Conservation (phyloP, 2,329 filamentous ascomycete genomes). For the Purpureocillium lavendulum region DNA sequence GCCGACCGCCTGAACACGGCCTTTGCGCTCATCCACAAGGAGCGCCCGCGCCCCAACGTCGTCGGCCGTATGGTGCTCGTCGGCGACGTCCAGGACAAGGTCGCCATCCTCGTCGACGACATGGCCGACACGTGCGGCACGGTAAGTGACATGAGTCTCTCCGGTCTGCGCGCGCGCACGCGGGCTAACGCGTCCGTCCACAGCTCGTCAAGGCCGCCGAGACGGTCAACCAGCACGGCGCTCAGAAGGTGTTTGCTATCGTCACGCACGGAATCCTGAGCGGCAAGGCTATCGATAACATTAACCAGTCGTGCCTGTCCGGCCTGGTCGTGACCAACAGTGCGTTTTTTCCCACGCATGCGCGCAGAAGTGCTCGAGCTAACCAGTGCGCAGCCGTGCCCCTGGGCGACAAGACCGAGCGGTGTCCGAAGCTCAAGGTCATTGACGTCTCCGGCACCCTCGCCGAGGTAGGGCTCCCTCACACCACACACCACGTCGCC, state of each 20-base stretch:
- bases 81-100: constrained; percentile 82
- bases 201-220: constrained; percentile 71
- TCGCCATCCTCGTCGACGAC: constrained; percentile 93
- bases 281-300: constrained; percentile 77
- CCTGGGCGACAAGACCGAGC: constrained; percentile 67
- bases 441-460: constrained; percentile 86
- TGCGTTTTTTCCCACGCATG: constrained; percentile 15
- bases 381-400: constrained; percentile 24
- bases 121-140: constrained; percentile 97
- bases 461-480: constrained; percentile 39
- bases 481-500: background rate
- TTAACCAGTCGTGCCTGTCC: constrained; percentile 70
- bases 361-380: constrained; percentile 9
- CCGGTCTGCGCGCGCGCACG: no score
- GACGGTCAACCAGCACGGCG: constrained; percentile 79
- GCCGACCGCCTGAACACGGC: constrained; percentile 84
- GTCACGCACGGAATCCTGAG: constrained; percentile 91
- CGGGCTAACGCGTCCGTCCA: no score
- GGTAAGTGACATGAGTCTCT: constrained; percentile 17
- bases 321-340: constrained; percentile 86
- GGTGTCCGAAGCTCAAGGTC: constrained; percentile 73
- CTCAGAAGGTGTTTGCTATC: constrained; percentile 83
- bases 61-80: constrained; percentile 92
- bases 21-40: constrained; percentile 95
- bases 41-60: constrained; percentile 77